Conservation (phyloP, 352 stramenopile species). For the Phytophthora ohioensis region DNA sequence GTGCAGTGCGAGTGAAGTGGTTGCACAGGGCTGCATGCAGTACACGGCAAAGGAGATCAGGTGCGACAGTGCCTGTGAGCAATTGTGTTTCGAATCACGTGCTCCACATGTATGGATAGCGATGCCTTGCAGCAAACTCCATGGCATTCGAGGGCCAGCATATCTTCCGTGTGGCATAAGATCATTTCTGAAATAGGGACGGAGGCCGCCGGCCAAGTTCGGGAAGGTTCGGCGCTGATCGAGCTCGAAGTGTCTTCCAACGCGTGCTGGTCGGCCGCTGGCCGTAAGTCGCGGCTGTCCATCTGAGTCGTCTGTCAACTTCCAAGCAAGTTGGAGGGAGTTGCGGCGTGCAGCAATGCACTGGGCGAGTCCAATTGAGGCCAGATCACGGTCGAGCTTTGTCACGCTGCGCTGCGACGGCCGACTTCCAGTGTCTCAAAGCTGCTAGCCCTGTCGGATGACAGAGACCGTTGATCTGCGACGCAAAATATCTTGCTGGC, state of each 20-base stretch:
- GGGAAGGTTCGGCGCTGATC: constrained; percentile 7
- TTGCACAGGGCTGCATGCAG: background rate
- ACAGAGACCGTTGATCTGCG: constrained; percentile 2
- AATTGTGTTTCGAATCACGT: background rate
- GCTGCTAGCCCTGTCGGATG: constrained; percentile 9
- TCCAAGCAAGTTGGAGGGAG: background rate
- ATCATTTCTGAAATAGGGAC: background rate
- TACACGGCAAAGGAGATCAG: background rate
- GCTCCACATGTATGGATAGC: too few species aligned
- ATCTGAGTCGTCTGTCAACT: constrained; percentile 29
- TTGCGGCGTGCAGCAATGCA: background rate
- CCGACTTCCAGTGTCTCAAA: constrained; percentile 30
- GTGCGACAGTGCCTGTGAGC: background rate
- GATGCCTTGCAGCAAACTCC: too few species aligned
- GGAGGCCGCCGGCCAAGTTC: background rate
- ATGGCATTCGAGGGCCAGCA: background rate
- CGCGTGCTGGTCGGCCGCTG: constrained; percentile 24
- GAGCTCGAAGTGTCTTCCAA: constrained; percentile 7
- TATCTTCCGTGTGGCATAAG: background rate
- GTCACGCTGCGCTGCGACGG: constrained; percentile 6
- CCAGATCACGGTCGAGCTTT: constrained; percentile 10
- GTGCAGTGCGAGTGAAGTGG: background rate
- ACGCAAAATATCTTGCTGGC: background rate
- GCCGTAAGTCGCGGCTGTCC: constrained; percentile 24
- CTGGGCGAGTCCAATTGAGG: background rate